phyloP scores from a whole-genome alignment of 495 filamentous ascomycete genomes.

The Viridothelium virens region DNA sequence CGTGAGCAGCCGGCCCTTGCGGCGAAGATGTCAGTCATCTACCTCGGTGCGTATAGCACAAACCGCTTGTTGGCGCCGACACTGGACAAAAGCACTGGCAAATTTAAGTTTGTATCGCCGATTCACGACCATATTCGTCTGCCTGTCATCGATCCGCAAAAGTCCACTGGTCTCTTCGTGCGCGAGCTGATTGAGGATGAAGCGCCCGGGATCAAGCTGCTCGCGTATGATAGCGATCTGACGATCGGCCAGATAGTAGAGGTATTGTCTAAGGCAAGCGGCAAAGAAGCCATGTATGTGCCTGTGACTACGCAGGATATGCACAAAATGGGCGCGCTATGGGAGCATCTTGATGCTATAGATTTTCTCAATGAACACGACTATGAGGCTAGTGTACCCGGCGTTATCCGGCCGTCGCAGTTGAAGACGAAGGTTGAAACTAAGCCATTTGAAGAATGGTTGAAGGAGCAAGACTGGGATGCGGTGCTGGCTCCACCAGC shows the following conservation, averaged over 20 bases:
- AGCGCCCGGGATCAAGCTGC: constrained; percentile 33
- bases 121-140: background rate
- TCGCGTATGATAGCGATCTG: constrained; percentile 40
- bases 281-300: constrained; percentile 29
- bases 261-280: constrained; percentile 34
- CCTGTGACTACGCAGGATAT: constrained; percentile 31
- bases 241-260: constrained; percentile 30
- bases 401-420: constrained; percentile 34
- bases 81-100: background rate
- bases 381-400: constrained; percentile 36
- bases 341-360: constrained; percentile 36
- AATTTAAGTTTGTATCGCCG: background rate
- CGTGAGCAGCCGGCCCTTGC: background rate
- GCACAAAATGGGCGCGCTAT: constrained; percentile 33
- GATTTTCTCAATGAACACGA: constrained; percentile 36
- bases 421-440: constrained; percentile 31
- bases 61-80: too few relatives aligned
- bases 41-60: too few relatives aligned
- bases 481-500: background rate
- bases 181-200: constrained; percentile 24
- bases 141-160: background rate
- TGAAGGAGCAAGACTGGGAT: constrained; percentile 20
- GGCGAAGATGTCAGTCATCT: background rate
- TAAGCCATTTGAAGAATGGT: constrained; percentile 33
- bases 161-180: background rate